Base-by-base conservation (phyloP, 108 stramenopile genomes). In the Pseudonitzschia pungens region DNA sequence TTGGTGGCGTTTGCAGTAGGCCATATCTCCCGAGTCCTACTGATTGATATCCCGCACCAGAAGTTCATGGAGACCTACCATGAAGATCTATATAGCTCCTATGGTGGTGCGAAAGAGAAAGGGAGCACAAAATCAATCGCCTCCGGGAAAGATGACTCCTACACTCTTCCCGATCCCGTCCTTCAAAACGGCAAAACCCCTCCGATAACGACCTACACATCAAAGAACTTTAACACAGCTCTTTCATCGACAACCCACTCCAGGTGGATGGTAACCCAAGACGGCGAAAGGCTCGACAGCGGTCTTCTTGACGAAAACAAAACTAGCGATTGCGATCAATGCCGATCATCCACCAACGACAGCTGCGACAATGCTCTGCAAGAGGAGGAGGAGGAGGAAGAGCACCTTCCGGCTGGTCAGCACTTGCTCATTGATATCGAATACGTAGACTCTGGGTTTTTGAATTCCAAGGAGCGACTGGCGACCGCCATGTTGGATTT, bases 391-490 rank as follows among this genome's bases (percentile, higher is more conserved):
- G 76, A 77, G 5, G 72, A 73, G 3, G 77, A 81, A n/a, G 74
- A 78, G 0, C 88, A 91, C 74, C 77, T 87, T 27, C 90, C 90
- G 5, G 83, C 86, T 4, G 90, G 87, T 12, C 90, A 91, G 48
- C 90, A 91, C 69, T 71, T 89, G 18, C 60, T 91, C 12, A 71
- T 91, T 33, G 90, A 91, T 50, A 76, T 91, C 52, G 81, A 85
- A 50, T 64, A 84, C 52, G 83, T 89, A 0, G 82, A 85, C 68
- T 56, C 82, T 21, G 20, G 66, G 40, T 89, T 89, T 62, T 74
- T 89, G 67, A 82, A 86, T 50, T 83, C 82, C 1, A 84, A 87
- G 68, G 77, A 85, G 64, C 72, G 85, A 24, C 72, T 89, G 22
- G 86, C 86, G 21, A 41, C 55, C 22, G 86, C 89, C 67, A 89